phyloP scores from a whole-genome alignment of 2,329 filamentous ascomycete species.

The Fusarium burgessii region DNA sequence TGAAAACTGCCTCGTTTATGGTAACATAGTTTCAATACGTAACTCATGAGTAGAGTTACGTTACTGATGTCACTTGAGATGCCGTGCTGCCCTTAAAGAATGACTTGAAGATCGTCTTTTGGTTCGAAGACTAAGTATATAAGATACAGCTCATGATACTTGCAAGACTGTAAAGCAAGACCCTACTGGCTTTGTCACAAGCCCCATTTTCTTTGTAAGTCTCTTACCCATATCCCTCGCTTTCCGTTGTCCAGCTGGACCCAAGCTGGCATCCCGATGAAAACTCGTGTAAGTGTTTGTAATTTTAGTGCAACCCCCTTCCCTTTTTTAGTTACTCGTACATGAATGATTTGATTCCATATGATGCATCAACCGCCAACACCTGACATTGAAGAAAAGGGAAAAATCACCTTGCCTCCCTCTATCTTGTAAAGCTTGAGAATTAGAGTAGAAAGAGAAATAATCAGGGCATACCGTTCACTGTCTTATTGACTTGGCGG shows the following conservation, averaged over 20 bases:
- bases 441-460: background rate
- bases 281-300: slow-evolving; percentile 13
- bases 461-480: slow-evolving; percentile 9
- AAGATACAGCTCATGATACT: slow-evolving; percentile 5
- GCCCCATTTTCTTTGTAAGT: background rate
- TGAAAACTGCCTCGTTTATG: background rate
- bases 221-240: background rate
- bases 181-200: slow-evolving; percentile 1
- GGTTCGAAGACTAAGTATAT: slow-evolving; percentile 26
- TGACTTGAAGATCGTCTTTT: slow-evolving; percentile 1
- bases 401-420: background rate
- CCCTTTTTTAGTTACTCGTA: slow-evolving; percentile 32
- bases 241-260: slow-evolving; percentile 6
- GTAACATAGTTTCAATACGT: background rate
- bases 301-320: slow-evolving; percentile 4
- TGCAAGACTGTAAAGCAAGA: slow-evolving; percentile 6
- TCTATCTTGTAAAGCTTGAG: background rate
- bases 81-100: background rate
- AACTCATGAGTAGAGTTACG: background rate
- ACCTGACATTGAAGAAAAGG: slow-evolving; percentile 18
- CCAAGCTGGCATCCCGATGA: slow-evolving; percentile 7
- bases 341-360: slow-evolving; percentile 7
- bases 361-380: slow-evolving; percentile 22
- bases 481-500: slow-evolving; percentile 8
- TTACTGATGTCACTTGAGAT: background rate